Conservation (phyloP, 2,329 filamentous ascomycete genomes). For the Botryosphaeria dothidea region DNA sequence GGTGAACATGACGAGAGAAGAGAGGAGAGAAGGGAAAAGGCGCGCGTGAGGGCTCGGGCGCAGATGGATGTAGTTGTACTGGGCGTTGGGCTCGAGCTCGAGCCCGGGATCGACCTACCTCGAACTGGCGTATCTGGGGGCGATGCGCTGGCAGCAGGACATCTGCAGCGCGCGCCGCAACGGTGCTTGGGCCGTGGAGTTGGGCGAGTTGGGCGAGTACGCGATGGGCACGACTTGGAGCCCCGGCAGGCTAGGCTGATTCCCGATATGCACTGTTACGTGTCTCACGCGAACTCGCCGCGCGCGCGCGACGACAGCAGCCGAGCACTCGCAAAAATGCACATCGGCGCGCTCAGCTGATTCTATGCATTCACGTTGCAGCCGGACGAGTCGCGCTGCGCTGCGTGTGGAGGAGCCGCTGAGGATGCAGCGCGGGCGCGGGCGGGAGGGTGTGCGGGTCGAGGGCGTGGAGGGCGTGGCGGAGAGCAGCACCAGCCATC, state of each 20-base stretch:
- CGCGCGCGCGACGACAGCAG: not conserved
- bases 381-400: not conserved
- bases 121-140: not conserved
- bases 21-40: not conserved
- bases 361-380: not conserved
- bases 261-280: constrained; percentile 16
- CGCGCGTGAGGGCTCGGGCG: not conserved
- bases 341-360: constrained; percentile 14
- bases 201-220: constrained; percentile 41
- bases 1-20: not conserved
- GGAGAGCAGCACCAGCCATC: not conserved
- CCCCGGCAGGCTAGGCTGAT: constrained; percentile 34
- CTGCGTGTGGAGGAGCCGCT: constrained; percentile 2
- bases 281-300: constrained; percentile 17
- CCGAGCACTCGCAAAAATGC: constrained; percentile 29
- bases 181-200: constrained; percentile 31
- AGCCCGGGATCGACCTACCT: too few species aligned
- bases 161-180: constrained; percentile 38
- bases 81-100: not conserved
- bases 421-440: not conserved
- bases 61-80: constrained; percentile 3
- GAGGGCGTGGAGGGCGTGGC: not conserved
- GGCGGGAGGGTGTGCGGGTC: constrained; percentile 1
- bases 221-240: constrained; percentile 37
- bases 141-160: constrained; percentile 42